Base-by-base conservation (phyloP, 2,329 filamentous ascomycete genomes). In the Periglandula ipomoeae region DNA sequence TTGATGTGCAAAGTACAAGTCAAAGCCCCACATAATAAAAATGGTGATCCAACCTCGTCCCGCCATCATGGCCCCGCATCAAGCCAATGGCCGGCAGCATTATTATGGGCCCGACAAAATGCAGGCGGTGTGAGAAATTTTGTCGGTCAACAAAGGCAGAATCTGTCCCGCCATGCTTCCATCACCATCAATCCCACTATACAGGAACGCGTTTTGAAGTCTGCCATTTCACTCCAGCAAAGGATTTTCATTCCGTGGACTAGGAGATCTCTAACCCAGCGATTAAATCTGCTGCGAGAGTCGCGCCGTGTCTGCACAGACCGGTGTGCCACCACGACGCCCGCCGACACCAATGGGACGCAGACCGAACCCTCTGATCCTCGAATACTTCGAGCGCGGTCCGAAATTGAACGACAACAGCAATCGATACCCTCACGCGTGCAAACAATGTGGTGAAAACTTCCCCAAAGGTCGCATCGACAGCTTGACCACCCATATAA, bases 381-480 rank as follows among this genome's bases (percentile, higher is more conserved):
- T 87, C 65, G 82, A 91, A 68, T 93, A 89, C 73, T 96, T 95
- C 66, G 81, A 87, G 65, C 81, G 89, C 57, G 90, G 90, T 9
- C 79, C 81, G 35, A 95, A 95, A 70, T 78, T 95, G 59, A 82
- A 85, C 62, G 89, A 95, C 69, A 85, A 87, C 55, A 93, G 87
- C 71, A 95, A 95, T 66, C 82, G 90, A 50, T 96, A 96, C 63
- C 84, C 88, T 58, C 88, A 95, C 63, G 93, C 87, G 11, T 95
- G 89, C 78, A 91, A 87, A 66, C 77, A 82, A 56, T 95, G 89
- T 65, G 88, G 88, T 56, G 86, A 93, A 67, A 85, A 86, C 65
- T 95, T 95, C 54, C 86, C 88, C 54, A 95, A 95, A 64, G 90
- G 90, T 52, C 82, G 90, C 53, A 85, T 88, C 60, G 90, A 96